Conservation (phyloP, 768 basidiomycete species). For the Boletus pseudopeckii region DNA sequence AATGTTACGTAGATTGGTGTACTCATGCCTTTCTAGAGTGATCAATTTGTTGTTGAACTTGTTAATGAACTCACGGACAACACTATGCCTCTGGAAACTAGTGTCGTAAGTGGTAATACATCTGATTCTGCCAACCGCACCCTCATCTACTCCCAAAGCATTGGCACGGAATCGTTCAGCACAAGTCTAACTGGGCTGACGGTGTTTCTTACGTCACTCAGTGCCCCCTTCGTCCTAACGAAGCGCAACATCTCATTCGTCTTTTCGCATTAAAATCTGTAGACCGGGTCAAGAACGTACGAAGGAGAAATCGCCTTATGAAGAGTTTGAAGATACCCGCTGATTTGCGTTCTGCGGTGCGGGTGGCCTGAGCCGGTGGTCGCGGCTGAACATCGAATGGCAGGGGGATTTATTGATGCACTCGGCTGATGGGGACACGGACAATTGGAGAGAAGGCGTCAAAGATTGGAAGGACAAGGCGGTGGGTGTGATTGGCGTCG, state of each 20-base stretch:
- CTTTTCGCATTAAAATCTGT: no score
- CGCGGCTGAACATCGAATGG: slow-evolving; percentile 65
- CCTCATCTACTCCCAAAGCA: slow-evolving; percentile 25
- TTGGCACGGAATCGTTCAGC: slow-evolving; percentile 33
- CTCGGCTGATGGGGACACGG: slow-evolving; percentile 56
- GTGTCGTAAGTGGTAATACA: slow-evolving; percentile 25
- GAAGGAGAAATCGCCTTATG: slow-evolving; percentile 25
- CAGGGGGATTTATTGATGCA: slow-evolving; percentile 57
- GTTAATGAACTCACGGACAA: slow-evolving; percentile 42
- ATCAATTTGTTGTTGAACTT: slow-evolving; percentile 40
- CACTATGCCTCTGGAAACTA: slow-evolving; percentile 48
- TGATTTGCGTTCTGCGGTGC: slow-evolving; percentile 58
- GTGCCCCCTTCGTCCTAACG: slow-evolving; percentile 37
- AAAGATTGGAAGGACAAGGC: slow-evolving; percentile 50
- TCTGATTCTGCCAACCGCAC: background rate
- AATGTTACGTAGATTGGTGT: no score
- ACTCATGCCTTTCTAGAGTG: slow-evolving; percentile 29
- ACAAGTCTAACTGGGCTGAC: slow-evolving; percentile 31
- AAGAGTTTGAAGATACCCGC: slow-evolving; percentile 49
- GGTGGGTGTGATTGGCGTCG: slow-evolving; percentile 63
- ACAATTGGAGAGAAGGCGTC: slow-evolving; percentile 45
- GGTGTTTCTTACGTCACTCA: slow-evolving; percentile 40
- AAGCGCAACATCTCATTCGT: no score
- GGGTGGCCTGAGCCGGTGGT: slow-evolving; percentile 54
- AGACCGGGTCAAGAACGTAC: slow-evolving; percentile 21